Base-by-base conservation (phyloP, 164 flowering plant genomes). In the Macadamia integrifolia region DNA sequence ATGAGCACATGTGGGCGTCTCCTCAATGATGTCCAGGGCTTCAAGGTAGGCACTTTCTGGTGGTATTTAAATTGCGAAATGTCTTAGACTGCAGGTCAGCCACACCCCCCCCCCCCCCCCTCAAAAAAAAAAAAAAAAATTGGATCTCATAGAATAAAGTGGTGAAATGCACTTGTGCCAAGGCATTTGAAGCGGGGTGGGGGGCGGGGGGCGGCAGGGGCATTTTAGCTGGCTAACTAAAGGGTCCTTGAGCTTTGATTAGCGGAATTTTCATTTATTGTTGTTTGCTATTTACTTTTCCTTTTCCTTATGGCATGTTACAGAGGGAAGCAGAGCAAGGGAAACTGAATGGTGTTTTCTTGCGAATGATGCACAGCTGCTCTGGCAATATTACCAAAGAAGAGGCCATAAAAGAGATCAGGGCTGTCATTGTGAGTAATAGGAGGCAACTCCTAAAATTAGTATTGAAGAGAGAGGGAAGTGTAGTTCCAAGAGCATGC, bases 1-100 rank as follows among this genome's bases (percentile, higher is more conserved):
- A 71, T 84, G 86, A 80, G 88, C 77, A 86, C 85, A 58, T 74
- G 80, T 52, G 96, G 96, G 29, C 91, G 96, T 13, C 91, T 89
- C 61, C 87, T 84, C 31, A 89, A 89, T 70, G 96, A 89, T 69
- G 68, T 83, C 59, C 82, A 74, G 9, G 60, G 81, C 60, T 83
- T 74, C 53, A 76, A 89, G 88, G 95, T 87, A 73, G 1, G 1
- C 57, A 7, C 1, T 13, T 17, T 32, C 40, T 49, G 3, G 3
- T 35, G 40, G 40, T 35, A 35, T 35, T 35, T 1, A 35, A 2
- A 35, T 35, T 35, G 40, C 40, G 5, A 35, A 35, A 35, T 35
- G 40, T 35, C 40, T 35, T 2, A 35, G 40, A 35, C 3, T 35
- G 40, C 40, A 35, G 40, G 40, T 35, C 40, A 35, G 40, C 40